Conservation (phyloP, 169 alveolate species). For the Plasmodium cynomolgi region DNA sequence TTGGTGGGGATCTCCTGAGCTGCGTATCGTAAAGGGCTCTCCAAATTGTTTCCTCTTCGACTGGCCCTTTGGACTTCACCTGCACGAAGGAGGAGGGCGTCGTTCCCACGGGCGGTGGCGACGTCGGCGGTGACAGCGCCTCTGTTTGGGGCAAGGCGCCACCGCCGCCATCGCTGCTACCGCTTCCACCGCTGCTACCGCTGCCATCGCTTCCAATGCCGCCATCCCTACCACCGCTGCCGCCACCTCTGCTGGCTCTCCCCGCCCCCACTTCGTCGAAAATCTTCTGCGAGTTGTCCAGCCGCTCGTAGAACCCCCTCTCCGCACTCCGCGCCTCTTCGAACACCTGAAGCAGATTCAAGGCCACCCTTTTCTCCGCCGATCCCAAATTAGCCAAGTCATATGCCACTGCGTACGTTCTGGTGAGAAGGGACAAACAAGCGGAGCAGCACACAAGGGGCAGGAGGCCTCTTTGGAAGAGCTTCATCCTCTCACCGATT, state of each 20-base stretch:
- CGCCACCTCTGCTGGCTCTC: neutral
- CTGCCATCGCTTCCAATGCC: no score
- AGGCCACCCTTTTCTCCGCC: slow-evolving; percentile 27
- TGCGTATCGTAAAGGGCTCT: slow-evolving; percentile 71
- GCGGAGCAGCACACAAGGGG: neutral
- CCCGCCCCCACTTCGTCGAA: slow-evolving; percentile 22
- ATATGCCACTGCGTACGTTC: neutral
- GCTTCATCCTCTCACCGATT: neutral
- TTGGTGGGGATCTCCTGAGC: slow-evolving; percentile 62
- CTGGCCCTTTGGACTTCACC: slow-evolving; percentile 61
- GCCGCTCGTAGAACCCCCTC: slow-evolving; percentile 19
- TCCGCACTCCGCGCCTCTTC: slow-evolving; percentile 10
- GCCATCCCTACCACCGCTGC: no score
- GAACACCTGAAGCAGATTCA: slow-evolving; percentile 26
- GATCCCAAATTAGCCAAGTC: slow-evolving; percentile 1
- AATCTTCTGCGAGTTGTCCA: slow-evolving; percentile 9
- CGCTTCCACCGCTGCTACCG: no score
- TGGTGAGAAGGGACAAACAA: neutral
- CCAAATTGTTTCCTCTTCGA: slow-evolving; percentile 73
- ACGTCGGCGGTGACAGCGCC: no score
- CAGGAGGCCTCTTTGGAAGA: neutral
- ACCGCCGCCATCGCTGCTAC: no score
- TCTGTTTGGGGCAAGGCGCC: no score
- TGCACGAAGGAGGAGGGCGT: slow-evolving; percentile 26
- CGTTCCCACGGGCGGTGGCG: no score